Evolutionary conservation across 805 yeast genomes (phyloP).

Genomic region (Metschnikowia similis): DNA sequence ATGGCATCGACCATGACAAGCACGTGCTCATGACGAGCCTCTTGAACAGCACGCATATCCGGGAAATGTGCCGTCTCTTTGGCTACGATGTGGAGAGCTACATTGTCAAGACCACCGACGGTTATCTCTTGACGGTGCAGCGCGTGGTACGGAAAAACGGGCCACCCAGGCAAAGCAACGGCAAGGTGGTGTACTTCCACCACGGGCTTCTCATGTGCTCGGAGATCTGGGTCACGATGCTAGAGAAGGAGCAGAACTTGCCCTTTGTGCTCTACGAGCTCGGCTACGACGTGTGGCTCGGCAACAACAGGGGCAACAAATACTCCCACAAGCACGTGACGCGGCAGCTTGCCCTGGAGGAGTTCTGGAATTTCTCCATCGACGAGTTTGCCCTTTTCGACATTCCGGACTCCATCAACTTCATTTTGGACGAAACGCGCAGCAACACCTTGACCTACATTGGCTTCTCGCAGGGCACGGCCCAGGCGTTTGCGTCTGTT

Average conservation of each 20-base stretch:
- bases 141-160: conserved; percentile 43
- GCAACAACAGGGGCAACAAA: conserved; percentile 90
- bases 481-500: conserved; percentile 85
- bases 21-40: conserved; percentile 34
- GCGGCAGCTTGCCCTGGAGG: conserved; percentile 28
- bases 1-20: conserved; percentile 17
- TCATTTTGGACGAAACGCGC: conserved; percentile 52
- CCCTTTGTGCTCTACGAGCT: conserved; percentile 74
- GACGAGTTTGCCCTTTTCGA: conserved; percentile 91
- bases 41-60: conserved; percentile 49
- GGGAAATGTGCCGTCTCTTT: conserved; percentile 61
- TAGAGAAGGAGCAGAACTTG: conserved; percentile 39
- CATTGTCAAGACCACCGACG: conserved; percentile 71
- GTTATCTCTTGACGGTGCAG: conserved; percentile 71
- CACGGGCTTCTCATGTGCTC: conserved; percentile 90
- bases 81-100: conserved; percentile 75
- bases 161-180: conserved; percentile 7
- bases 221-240: conserved; percentile 63
- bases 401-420: conserved; percentile 79
- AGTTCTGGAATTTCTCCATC: conserved; percentile 84
- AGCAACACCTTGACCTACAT: conserved; percentile 53
- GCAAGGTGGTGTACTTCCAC: conserved; percentile 71
- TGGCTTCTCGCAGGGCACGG: conserved; percentile 93
- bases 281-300: conserved; percentile 94
- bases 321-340: conserved; percentile 76